These are phyloP conservation scores for Talaromyces rugulosus DNA, from an alignment of 2,329 filamentous ascomycete species.

Conservation along the genomic window DNA sequence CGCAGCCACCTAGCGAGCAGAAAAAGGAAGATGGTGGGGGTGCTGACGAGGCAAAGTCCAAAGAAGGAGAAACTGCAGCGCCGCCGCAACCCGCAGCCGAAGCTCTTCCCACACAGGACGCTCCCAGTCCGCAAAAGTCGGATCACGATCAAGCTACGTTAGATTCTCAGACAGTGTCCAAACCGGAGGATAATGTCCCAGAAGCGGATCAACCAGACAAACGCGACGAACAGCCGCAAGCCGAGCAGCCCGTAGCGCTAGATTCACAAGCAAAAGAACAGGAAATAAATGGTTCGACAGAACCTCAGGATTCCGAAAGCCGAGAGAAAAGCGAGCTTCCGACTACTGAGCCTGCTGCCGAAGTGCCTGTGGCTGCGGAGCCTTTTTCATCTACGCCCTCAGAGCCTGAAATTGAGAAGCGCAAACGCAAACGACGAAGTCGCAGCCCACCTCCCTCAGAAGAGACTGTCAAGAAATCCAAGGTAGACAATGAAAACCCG, in stretches of 20 bases:
- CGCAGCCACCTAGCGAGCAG: constrained; percentile 9
- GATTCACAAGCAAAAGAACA: not conserved
- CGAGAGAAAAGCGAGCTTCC: not conserved
- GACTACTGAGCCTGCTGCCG: not conserved
- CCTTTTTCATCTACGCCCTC: constrained; percentile 24
- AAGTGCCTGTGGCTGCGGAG: constrained; percentile 22
- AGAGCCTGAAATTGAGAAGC: constrained; percentile 48
- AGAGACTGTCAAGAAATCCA: constrained; percentile 55
- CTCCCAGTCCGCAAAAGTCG: not conserved
- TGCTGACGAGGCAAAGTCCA: constrained; percentile 14
- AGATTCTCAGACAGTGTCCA: not conserved
- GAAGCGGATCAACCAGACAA: not conserved
- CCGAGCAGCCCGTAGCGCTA: not conserved
- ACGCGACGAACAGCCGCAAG: not conserved
- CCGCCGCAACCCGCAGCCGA: constrained; percentile 6
- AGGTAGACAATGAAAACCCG: constrained; percentile 45
- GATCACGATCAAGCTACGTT: not conserved
- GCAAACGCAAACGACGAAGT: constrained; percentile 65
- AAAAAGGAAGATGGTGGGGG: constrained; percentile 3
- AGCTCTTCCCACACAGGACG: not conserved
- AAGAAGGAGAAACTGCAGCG: constrained; percentile 9
- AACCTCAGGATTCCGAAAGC: not conserved
- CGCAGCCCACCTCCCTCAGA: constrained; percentile 56
- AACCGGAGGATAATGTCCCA: not conserved
- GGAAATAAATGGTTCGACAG: not conserved